Conservation (phyloP, 257 asterid species). For the Solanum bukasovii region DNA sequence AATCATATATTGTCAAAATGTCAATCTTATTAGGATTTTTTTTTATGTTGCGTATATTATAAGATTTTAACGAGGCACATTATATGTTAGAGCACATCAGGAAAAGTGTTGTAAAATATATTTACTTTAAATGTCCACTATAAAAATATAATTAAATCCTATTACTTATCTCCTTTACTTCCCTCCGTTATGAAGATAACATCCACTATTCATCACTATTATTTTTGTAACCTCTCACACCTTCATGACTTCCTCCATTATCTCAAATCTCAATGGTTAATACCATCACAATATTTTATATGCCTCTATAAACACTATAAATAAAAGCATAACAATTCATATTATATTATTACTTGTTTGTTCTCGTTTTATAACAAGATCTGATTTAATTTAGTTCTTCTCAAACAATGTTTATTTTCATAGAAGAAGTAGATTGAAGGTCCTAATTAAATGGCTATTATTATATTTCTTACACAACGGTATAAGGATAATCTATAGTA, state of each 20-base stretch:
- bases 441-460: not conserved
- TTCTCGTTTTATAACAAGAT: not conserved
- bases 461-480: not conserved
- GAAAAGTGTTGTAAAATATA: not conserved
- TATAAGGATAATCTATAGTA: not conserved
- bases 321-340: not conserved
- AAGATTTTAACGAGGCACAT: not conserved
- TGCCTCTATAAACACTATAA: not conserved
- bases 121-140: not conserved
- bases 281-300: not conserved
- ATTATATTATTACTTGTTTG: not conserved
- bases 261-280: not conserved
- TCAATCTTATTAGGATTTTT: no score
- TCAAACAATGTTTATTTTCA: not conserved
- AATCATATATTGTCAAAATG: no score
- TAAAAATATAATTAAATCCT: no score
- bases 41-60: no score
- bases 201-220: not conserved
- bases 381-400: not conserved
- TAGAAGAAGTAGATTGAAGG: not conserved
- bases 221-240: not conserved
- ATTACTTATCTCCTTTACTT: not conserved
- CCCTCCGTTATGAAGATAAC: not conserved
- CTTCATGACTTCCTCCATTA: not conserved
- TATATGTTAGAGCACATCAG: not conserved